Base-by-base conservation (phyloP, 2,329 filamentous ascomycete genomes). In the Arachnomyces sp. region DNA sequence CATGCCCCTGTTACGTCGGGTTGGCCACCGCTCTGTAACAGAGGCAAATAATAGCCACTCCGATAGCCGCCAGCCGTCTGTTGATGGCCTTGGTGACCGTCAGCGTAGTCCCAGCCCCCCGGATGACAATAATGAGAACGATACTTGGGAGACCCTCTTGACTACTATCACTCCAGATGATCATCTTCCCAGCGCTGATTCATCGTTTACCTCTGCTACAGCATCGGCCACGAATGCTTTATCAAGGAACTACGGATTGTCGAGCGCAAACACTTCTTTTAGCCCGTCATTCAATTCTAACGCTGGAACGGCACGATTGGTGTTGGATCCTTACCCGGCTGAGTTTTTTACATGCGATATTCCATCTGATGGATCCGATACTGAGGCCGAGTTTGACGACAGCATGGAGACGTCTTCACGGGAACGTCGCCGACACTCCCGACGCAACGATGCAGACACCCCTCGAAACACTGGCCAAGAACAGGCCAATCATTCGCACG, bases 31-130 rank as follows among this genome's bases (percentile, higher is more conserved):
- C 28, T 55, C 54, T 18, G 49, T 55, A 15, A 52, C 51, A 28
- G 51, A 52, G 28, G 46, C 48, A 31, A 49, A 39, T 17, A 45
- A 50, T 34, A 39, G 38, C n/a, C 40, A 29, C n/a, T 30, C 51
- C 14, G 43, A 39, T 32, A 50, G 46, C 4, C 53, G 52, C 13
- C 39, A 55, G 11, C 41, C 44, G 37, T 9, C 21, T 9, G 47
- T 83, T 1, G 82, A 93, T 60, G 87, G 87, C 3, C 74, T 95
- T 12, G 88, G 87, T 29, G 87, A 95, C 62, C 83, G 88, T 43
- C 78, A 86, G 47, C 79, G 87, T 51, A 94, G 87, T 60, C 66
- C 86, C n/a, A 88, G 82, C 55, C 82, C 83, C 1, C 82, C 83
- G 4, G 67, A 69, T 37, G 66, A 65, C 32, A 55, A 62, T 29